Evolutionary conservation across 495 filamentous ascomycete species (phyloP).

Genomic region (Penicillium silybi): DNA sequence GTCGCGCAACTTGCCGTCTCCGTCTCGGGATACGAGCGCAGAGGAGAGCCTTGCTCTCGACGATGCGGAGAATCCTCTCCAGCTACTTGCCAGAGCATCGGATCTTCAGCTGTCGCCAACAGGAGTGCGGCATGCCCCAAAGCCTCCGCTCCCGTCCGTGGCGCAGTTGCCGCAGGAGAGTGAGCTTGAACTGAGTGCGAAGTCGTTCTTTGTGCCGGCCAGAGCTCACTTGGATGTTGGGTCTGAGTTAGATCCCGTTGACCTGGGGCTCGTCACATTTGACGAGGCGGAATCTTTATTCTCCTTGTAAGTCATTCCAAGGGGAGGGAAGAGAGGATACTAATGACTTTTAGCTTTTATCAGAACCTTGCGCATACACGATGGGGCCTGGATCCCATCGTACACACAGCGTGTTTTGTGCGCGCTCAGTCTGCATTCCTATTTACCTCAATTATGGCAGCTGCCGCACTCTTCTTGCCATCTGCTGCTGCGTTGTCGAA

Average conservation of each 20-base stretch:
- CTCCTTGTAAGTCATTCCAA: slow-evolving; percentile 47
- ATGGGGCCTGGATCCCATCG: slow-evolving; percentile 65
- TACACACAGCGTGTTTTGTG: slow-evolving; percentile 62
- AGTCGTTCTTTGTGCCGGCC: slow-evolving; percentile 58
- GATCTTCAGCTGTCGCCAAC: slow-evolving; percentile 58
- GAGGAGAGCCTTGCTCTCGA: slow-evolving; percentile 58
- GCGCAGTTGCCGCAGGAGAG: slow-evolving; percentile 9
- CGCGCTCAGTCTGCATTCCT: slow-evolving; percentile 64
- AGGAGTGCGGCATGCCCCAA: slow-evolving; percentile 14
- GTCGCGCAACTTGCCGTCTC: slow-evolving; percentile 20
- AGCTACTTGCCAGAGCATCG: slow-evolving; percentile 65
- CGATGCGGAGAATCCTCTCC: slow-evolving; percentile 70
- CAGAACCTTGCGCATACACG: slow-evolving; percentile 67
- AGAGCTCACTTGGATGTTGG: slow-evolving; percentile 58
- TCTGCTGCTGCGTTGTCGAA: slow-evolving; percentile 58
- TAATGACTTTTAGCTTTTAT: slow-evolving; percentile 50
- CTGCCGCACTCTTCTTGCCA: slow-evolving; percentile 61
- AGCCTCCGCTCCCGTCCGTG: slow-evolving; percentile 13
- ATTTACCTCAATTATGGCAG: slow-evolving; percentile 65
- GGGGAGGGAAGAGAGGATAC: background rate
- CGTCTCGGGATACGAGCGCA: slow-evolving; percentile 21
- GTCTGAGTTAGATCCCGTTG: slow-evolving; percentile 61
- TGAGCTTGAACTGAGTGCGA: slow-evolving; percentile 19
- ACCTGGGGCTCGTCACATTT: slow-evolving; percentile 58
- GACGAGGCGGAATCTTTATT: slow-evolving; percentile 62